Conservation (phyloP, 139 green algal species). For the Limnomonas spitsbergensis region DNA sequence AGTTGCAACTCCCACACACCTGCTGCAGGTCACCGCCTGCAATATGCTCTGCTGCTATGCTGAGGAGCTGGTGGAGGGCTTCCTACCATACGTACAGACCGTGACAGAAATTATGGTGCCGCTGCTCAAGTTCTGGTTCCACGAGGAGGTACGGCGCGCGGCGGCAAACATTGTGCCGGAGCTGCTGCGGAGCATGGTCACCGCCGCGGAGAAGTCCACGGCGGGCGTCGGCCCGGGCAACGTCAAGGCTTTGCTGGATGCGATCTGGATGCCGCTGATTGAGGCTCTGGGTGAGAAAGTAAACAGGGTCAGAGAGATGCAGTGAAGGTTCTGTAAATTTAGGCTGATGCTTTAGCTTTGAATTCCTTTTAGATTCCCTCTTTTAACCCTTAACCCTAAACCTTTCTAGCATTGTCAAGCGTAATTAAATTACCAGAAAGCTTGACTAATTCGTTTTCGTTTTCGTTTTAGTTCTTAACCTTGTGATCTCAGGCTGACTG, state of each 20-base stretch:
- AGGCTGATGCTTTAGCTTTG: too few species aligned
- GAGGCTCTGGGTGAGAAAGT: slow-evolving; percentile 48
- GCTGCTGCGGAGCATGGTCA: slow-evolving; percentile 73
- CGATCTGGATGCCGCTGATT: slow-evolving; percentile 44
- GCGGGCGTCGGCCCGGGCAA: slow-evolving; percentile 10
- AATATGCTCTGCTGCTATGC: slow-evolving; percentile 98
- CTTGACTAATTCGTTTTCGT: too few species aligned
- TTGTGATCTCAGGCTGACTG: too few species aligned
- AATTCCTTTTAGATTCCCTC: too few species aligned
- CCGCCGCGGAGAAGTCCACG: slow-evolving; percentile 66
- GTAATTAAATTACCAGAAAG: too few species aligned
- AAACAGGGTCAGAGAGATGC: too few species aligned
- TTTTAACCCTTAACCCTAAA: too few species aligned
- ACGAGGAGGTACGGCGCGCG: slow-evolving; percentile 83
- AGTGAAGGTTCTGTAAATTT: too few species aligned
- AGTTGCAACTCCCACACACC: too few species aligned
- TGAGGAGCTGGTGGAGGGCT: slow-evolving; percentile 94
- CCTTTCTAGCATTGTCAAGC: too few species aligned
- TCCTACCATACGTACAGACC: slow-evolving; percentile 87
- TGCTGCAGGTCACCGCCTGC: slow-evolving; percentile 97
- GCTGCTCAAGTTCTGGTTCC: slow-evolving; percentile 94
- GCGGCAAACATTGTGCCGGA: slow-evolving; percentile 75
- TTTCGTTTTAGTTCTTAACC: too few species aligned
- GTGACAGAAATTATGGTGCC: slow-evolving; percentile 48
- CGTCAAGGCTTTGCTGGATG: slow-evolving; percentile 32